A percentile compares a stretch with the other conserved stretches of the same genome.
Conservation (phyloP, 2,329 filamentous ascomycete genomes). For the Chalara sp. region DNA sequence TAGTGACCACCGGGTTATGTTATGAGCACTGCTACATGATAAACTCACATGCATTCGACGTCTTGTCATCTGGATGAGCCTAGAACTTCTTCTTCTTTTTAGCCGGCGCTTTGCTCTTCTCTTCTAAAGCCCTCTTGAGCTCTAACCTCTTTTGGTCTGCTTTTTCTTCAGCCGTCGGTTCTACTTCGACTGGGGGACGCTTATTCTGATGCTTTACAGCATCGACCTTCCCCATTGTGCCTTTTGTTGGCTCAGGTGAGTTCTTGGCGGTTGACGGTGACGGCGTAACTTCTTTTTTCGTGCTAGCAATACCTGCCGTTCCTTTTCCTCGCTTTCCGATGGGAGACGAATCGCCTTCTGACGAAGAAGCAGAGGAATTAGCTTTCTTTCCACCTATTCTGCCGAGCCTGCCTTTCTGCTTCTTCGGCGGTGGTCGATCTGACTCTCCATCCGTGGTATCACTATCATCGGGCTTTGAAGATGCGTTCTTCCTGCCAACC, state of each 20-base stretch:
- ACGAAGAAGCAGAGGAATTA: background rate
- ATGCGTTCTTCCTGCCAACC: constrained; percentile 6
- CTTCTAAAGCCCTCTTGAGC: constrained; percentile 25
- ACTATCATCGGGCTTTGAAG: background rate
- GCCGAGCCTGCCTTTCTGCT: constrained; percentile 11
- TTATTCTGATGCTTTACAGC: constrained; percentile 7
- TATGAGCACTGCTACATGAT: too few relatives aligned
- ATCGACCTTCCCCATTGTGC: constrained; percentile 4
- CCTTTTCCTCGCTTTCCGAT: constrained; percentile 6
- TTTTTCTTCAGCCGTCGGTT: constrained; percentile 25
- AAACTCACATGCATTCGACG: too few relatives aligned
- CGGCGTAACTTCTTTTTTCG: constrained; percentile 11
- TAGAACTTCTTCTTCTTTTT: constrained; percentile 30
- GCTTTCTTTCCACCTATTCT: constrained; percentile 17
- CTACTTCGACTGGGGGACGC: constrained; percentile 8
- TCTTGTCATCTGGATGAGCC: background rate
- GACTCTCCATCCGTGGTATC: background rate
- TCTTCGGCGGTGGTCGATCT: constrained; percentile 2
- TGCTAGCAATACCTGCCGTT: constrained; percentile 14
- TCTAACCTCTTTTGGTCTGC: constrained; percentile 23
- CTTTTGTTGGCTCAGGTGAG: constrained; percentile 12
- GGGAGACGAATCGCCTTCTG: background rate
- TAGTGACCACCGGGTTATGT: too few relatives aligned
- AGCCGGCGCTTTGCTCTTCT: constrained; percentile 23
- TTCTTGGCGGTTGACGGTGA: constrained; percentile 4